phyloP scores from a whole-genome alignment of 768 basidiomycete genomes.

The Candolleomyces eurysporus region DNA sequence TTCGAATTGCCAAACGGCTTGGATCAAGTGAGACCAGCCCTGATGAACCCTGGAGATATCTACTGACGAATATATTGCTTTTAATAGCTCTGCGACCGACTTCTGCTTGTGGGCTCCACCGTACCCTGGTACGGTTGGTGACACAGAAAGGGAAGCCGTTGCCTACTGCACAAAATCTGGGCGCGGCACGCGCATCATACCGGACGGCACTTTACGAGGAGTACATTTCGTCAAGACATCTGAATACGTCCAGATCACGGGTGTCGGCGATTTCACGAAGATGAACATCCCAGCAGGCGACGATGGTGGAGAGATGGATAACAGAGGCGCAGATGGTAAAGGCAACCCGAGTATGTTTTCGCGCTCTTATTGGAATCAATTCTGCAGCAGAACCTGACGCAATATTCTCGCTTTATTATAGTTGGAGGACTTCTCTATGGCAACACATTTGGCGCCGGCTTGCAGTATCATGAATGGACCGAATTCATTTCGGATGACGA shows the following conservation, averaged over 20 bases:
- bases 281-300: constrained; percentile 59
- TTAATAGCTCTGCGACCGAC: constrained; percentile 52
- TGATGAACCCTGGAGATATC: constrained; percentile 17
- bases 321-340: constrained; percentile 62
- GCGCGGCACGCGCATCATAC: constrained; percentile 72
- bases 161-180: constrained; percentile 77
- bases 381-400: background rate
- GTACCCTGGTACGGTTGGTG: constrained; percentile 53
- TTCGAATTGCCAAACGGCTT: constrained; percentile 70
- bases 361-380: background rate
- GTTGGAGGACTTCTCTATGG: constrained; percentile 75
- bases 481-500: constrained; percentile 67
- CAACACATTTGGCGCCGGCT: constrained; percentile 47
- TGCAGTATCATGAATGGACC: constrained; percentile 81
- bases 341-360: constrained; percentile 42
- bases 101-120: constrained; percentile 72
- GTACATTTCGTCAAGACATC: constrained; percentile 68
- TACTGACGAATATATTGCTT: background rate
- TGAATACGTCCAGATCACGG: constrained; percentile 61
- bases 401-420: constrained; percentile 17
- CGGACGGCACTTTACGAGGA: constrained; percentile 60
- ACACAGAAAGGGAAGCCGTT: constrained; percentile 67
- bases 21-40: constrained; percentile 45
- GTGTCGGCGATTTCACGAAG: constrained; percentile 67
- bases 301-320: constrained; percentile 69